Base-by-base conservation (phyloP, 2,329 filamentous ascomycete species). In the Aspergillus brasiliensis region DNA sequence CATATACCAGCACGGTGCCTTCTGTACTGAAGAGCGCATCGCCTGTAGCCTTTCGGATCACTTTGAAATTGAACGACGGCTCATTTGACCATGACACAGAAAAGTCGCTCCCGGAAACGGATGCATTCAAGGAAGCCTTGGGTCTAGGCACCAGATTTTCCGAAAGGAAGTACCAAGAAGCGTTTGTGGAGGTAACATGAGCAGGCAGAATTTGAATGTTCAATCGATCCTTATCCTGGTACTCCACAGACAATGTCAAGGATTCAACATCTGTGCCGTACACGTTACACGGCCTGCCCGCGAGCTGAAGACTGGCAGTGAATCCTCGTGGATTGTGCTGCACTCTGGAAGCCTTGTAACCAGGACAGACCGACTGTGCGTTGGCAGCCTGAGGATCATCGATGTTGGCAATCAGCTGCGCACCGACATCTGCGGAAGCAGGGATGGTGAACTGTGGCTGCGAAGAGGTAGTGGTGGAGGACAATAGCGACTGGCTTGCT, bases 251-350 rank as follows among this genome's bases (percentile, higher is more conserved):
- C 31, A 96, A 78, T 37, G 82, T 83, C 51, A 96, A 78, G 4
- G 83, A 78, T 23, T 87, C 81, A 27, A 96, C 79, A 70, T 96
- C 92, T 7, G 83, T 88, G 0, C 92, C 91, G 64, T 94, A 96
- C 21, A 86, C 84, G 73, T 94, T 90, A 79, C 91, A 87, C 28
- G 84, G 71, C 21, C 77, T 65, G 3, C 84, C 85, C 38, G 83
- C 83, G 56, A 87, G 71, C 0, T 67, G 76, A 66, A 87, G 68
- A 4, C 75, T 79, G 7, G 84, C 85, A 2, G 77, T 82, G 54
- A 87, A 76, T 3, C 84, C 84, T 60, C 73, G 70, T 3, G 73
- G 65, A 11, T 75, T 80, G 23, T 80, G 72, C 44, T 79, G 65
- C 10, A 87, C 77, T 61, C 81, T 75, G 2, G 78, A 82, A 2